phyloP scores from a whole-genome alignment of 2,329 filamentous ascomycete genomes.

The Aureobasidium sp. region DNA sequence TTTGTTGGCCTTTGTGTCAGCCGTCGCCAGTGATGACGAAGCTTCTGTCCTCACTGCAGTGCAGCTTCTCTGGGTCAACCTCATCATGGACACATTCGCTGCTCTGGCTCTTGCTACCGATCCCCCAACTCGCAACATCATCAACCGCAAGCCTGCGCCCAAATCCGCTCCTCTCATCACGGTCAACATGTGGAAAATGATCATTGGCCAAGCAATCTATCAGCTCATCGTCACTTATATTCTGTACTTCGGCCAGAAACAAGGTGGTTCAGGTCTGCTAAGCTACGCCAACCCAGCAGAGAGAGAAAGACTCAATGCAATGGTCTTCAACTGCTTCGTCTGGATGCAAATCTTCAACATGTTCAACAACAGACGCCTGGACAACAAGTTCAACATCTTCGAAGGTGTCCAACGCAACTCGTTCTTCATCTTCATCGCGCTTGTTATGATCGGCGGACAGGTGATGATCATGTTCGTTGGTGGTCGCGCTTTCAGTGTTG shows the following conservation, averaged over 20 bases:
- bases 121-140: conserved; percentile 72
- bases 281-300: conserved; percentile 42
- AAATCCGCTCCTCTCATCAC: conserved; percentile 75
- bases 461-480: conserved; percentile 86
- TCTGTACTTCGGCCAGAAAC: conserved; percentile 66
- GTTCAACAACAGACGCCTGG: conserved; percentile 90
- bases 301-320: conserved; percentile 58
- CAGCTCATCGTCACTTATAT: conserved; percentile 74
- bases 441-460: conserved; percentile 82
- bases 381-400: conserved; percentile 94
- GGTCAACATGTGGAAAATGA: conserved; percentile 98
- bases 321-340: conserved; percentile 97
- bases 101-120: conserved; percentile 84
- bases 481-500: conserved; percentile 71
- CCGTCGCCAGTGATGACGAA: conserved; percentile 63
- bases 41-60: conserved; percentile 77
- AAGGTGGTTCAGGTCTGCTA: conserved; percentile 42
- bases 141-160: conserved; percentile 71
- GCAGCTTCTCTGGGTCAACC: conserved; percentile 90
- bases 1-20: conserved; percentile 77
- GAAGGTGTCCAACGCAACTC: conserved; percentile 78
- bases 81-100: conserved; percentile 96
- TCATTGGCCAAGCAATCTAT: conserved; percentile 84
- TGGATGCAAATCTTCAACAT: conserved; percentile 99
- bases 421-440: conserved; percentile 83